Conservation (phyloP, 2,329 filamentous ascomycete species). For the Sporothrix schenckii region DNA sequence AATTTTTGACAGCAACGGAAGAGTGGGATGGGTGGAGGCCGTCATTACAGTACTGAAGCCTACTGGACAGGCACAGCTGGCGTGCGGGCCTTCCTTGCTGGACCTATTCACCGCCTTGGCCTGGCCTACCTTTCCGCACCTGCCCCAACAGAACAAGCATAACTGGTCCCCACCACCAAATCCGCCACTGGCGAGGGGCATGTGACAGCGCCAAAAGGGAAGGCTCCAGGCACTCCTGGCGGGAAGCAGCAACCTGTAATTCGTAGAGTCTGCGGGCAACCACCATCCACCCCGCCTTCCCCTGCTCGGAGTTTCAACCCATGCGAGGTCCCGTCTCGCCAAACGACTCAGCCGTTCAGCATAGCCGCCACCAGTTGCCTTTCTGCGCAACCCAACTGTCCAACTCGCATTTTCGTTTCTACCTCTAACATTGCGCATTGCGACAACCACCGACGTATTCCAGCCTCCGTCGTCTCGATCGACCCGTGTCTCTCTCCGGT, state of each 20-base stretch:
- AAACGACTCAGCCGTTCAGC: background rate
- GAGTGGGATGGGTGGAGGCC: background rate
- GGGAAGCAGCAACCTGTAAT: conserved; percentile 1
- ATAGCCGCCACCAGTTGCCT: conserved; percentile 1
- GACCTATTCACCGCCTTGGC: conserved; percentile 15
- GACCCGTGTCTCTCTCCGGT: background rate
- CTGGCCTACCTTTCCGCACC: background rate
- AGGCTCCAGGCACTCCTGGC: background rate
- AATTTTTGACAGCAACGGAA: conserved; percentile 7
- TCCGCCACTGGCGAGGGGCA: conserved; percentile 10
- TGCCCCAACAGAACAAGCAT: conserved; percentile 27
- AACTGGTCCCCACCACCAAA: conserved; percentile 5
- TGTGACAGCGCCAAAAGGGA: conserved; percentile 12
- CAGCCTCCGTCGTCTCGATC: background rate
- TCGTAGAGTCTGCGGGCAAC: background rate
- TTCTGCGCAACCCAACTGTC: background rate
- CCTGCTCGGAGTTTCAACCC: conserved; percentile 31
- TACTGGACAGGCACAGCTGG: background rate
- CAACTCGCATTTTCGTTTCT: conserved; percentile 7
- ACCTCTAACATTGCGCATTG: background rate
- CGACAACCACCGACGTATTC: background rate
- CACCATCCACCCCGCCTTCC: background rate
- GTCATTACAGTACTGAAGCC: background rate
- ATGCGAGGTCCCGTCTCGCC: background rate
- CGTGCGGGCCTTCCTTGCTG: conserved; percentile 5